Base-by-base conservation (phyloP, 1,284 basidiomycete species). In the Sphaerobolus stellatus region DNA sequence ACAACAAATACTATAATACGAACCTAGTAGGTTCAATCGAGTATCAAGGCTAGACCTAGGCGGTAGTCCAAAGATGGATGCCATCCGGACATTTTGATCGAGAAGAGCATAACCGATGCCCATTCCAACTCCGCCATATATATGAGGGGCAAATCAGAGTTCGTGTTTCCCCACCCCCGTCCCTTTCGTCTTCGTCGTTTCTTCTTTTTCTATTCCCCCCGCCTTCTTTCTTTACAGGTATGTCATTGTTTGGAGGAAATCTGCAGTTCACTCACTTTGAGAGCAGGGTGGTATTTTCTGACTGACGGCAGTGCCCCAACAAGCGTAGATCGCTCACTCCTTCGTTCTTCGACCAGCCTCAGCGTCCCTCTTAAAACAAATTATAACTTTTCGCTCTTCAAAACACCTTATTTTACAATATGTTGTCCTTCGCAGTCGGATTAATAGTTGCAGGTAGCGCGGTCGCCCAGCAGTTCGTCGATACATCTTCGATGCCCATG, bases 301-400 rank as follows among this genome's bases (percentile, higher is more conserved):
- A 25, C 44, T 44, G 33, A 48, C 31, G 52, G 52, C 52, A 54
- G 52, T 49, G 52, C 52, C 52, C 24, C 33, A 49, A 34, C 69
- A 73, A 83, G 84, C 84, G 84, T 87, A 81, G 84, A 88, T 73
- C 84, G 84, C 84, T 83, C 67, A 60, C 66, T 69, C 4, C 72
- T 70, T 57, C 64, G 48, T 72, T 72, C 52, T 56, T 70, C 67
- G 67, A 58, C 60, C 58, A 61, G 58, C 43, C 41, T 52, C 46
- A 51, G 48, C 25, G 59, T 64, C 60, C 64, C 69, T 69, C 72
- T 69, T 64, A 72, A 68, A 59, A 72, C 74, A 30, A 41, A 24
- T 33, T 47, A 27, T 45, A 27, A 57, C 61, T 61, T 63, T 59
- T 59, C 46, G 48, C 54, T 49, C 48, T 51, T 52, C 53, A 50